Percentiles rank a stretch among this genome's conserved stretches.
These are phyloP conservation scores for Candida qinlingensis DNA, from an alignment of 805 yeast genomes.

Conservation along the genomic window DNA sequence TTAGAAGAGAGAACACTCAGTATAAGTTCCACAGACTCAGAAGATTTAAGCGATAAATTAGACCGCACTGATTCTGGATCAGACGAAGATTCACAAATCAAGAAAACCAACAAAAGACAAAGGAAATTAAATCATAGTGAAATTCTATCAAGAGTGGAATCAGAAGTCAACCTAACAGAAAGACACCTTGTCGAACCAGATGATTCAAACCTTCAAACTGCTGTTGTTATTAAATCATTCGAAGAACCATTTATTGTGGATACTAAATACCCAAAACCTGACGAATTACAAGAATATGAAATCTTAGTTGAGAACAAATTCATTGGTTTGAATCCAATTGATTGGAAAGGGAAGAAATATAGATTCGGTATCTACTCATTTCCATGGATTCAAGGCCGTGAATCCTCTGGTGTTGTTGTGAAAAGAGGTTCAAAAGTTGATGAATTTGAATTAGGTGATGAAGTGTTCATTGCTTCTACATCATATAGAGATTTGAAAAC, in stretches of 20 bases:
- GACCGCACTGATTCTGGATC: constrained; percentile 13
- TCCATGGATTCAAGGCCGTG: constrained; percentile 49
- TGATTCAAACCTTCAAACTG: constrained; percentile 17
- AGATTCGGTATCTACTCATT: constrained; percentile 41
- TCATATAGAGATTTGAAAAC: constrained; percentile 42
- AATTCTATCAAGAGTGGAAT: constrained; percentile 2
- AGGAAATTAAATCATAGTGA: background rate
- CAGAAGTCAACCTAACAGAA: constrained; percentile 10
- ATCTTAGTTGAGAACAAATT: constrained; percentile 27
- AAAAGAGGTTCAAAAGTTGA: constrained; percentile 31
- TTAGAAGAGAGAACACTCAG: constrained; percentile 20
- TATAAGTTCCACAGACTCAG: constrained; percentile 18
- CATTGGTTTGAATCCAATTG: constrained; percentile 43
- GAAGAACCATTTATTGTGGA: constrained; percentile 22
- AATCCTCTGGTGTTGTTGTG: constrained; percentile 37
- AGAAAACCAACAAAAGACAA: background rate
- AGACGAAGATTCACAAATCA: constrained; percentile 3
- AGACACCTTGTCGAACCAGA: constrained; percentile 11
- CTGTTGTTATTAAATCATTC: constrained; percentile 23
- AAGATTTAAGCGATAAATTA: constrained; percentile 17
- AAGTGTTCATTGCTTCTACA: constrained; percentile 41
- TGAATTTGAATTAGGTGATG: constrained; percentile 28
- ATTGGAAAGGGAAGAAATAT: constrained; percentile 44
- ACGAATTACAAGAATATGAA: constrained; percentile 25
- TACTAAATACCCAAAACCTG: constrained; percentile 18